phyloP scores from a whole-genome alignment of 2,329 filamentous ascomycete genomes.

The Fusarium stilboides region DNA sequence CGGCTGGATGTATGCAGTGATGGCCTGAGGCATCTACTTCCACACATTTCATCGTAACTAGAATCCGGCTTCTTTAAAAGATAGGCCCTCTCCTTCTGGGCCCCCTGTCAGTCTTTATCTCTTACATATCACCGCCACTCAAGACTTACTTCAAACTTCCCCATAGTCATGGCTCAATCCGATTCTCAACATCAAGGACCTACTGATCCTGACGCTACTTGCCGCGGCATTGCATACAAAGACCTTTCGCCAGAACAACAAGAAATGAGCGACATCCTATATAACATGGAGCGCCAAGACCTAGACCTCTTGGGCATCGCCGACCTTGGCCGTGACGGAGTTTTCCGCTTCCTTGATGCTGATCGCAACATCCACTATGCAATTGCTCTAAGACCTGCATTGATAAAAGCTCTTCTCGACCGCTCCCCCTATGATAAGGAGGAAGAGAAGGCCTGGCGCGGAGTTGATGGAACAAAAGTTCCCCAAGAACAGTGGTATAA shows the following conservation, averaged over 20 bases:
- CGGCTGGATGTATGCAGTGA: too few relatives aligned
- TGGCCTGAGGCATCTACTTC: too few relatives aligned
- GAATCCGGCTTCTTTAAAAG: background rate
- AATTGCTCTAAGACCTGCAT: background rate
- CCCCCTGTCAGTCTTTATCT: background rate
- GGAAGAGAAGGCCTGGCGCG: background rate
- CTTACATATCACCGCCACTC: background rate
- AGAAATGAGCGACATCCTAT: slow-evolving; percentile 15
- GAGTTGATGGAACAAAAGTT: slow-evolving; percentile 1
- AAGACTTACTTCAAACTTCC: background rate
- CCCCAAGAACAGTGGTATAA: slow-evolving; percentile 5
- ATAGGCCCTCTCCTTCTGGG: background rate
- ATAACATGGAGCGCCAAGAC: slow-evolving; percentile 1
- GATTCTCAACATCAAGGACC: background rate
- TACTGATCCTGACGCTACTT: background rate
- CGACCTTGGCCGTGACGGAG: slow-evolving; percentile 10
- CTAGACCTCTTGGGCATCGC: background rate
- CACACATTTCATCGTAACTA: background rate
- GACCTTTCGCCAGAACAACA: slow-evolving; percentile 1
- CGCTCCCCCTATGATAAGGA: background rate
- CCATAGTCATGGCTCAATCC: background rate
- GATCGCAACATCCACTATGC: slow-evolving; percentile 9
- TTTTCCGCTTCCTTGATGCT: slow-evolving; percentile 9
- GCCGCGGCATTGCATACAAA: background rate
- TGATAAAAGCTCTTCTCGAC: slow-evolving; percentile 7